A percentile compares a stretch with the other conserved stretches of the same genome.
phyloP scores from a whole-genome alignment of 177 flowering plant species.

The Tripterygium wilfordii region DNA sequence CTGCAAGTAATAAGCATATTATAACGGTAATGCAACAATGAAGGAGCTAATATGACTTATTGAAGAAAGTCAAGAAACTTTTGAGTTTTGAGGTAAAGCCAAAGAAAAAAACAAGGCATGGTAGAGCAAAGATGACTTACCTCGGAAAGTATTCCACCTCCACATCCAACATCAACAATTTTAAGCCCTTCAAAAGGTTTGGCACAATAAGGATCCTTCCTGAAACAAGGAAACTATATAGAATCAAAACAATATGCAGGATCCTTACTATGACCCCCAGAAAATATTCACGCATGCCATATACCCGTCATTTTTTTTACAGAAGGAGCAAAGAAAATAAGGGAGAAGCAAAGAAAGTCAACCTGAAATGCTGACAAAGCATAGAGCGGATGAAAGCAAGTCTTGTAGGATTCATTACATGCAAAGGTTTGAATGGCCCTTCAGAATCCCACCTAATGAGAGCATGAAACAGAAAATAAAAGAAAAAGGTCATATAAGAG shows the following conservation, averaged over 20 bases:
- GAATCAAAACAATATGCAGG: not conserved
- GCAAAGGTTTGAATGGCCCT: constrained; percentile 95
- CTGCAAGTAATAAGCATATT: too few relatives aligned
- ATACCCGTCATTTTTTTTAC: too few relatives aligned
- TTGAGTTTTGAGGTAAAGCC: too few relatives aligned
- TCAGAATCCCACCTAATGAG: constrained; percentile 86
- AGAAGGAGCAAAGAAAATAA: too few relatives aligned
- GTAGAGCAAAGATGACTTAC: constrained; percentile 24
- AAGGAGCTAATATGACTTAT: not conserved
- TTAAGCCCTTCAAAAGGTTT: constrained; percentile 89
- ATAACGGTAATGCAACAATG: not conserved
- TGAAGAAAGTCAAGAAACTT: not conserved
- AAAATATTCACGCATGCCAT: too few relatives aligned
- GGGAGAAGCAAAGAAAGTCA: not conserved
- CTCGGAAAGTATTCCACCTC: constrained; percentile 98
- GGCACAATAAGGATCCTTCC: constrained; percentile 65
- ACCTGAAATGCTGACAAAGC: constrained; percentile 95
- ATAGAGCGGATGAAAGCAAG: constrained; percentile 84
- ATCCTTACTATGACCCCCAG: not conserved
- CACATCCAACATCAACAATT: constrained; percentile 92
- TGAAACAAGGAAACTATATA: constrained; percentile 37
- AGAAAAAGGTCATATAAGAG: constrained; percentile 1
- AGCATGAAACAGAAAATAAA: constrained; percentile 7
- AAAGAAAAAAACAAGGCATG: not conserved
- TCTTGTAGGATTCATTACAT: constrained; percentile 85